phyloP scores from a whole-genome alignment of 148 eudicot species.

The Rhododendron kiyosumense region DNA sequence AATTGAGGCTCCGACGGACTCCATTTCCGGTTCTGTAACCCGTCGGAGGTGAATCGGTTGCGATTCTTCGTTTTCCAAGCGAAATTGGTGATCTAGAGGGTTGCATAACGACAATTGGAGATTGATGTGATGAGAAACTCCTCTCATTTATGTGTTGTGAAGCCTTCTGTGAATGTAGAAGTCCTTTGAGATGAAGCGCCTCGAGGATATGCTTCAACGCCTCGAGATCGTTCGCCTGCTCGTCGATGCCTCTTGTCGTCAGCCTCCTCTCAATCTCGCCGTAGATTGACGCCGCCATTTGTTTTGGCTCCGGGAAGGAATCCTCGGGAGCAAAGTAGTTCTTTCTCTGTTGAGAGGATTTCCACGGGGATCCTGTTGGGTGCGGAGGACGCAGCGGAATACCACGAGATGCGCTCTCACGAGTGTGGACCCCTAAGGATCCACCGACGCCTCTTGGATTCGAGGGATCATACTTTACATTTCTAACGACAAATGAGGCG shows the following conservation, averaged over 20 bases:
- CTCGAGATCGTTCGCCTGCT: conserved; percentile 67
- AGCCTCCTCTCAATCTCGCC: conserved; percentile 69
- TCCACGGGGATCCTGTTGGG: conserved; percentile 18
- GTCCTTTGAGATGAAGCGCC: conserved; percentile 85
- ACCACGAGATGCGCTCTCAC: neutral
- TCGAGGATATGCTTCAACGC: conserved; percentile 83
- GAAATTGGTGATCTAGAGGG: conserved; percentile 36
- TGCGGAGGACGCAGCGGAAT: neutral
- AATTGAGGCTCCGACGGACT: conserved; percentile 22
- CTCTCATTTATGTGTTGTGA: conserved; percentile 34
- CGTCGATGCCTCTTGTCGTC: conserved; percentile 75
- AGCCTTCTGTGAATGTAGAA: conserved; percentile 51
- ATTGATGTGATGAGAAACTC: conserved; percentile 28
- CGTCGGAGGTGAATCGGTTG: conserved; percentile 21
- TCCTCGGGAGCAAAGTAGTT: conserved; percentile 65
- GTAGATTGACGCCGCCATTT: conserved; percentile 31
- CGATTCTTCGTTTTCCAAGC: conserved; percentile 14
- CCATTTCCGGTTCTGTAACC: conserved; percentile 15
- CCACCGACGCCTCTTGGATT: conserved; percentile 14
- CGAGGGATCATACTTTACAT: conserved; percentile 10
- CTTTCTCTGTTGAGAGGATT: conserved; percentile 37
- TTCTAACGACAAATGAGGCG: conserved; percentile 7
- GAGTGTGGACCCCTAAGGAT: neutral
- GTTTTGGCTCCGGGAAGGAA: conserved; percentile 62
- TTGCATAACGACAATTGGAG: conserved; percentile 59